Conservation (phyloP, 202 grass and related monocot genomes). For the Saccharum hybrid region DNA sequence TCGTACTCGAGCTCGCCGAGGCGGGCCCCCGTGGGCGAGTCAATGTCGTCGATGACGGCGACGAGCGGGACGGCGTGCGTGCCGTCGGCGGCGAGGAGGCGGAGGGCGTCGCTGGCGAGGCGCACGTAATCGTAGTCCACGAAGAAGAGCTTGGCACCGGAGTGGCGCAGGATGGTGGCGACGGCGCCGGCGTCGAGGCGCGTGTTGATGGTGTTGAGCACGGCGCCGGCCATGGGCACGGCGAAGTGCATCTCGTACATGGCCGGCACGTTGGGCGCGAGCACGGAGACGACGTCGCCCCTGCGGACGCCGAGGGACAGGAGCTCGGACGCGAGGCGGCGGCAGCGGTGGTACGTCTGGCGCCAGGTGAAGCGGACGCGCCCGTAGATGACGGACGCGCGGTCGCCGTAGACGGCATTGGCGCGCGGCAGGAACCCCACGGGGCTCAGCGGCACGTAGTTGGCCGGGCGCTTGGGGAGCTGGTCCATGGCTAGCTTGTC, state of each 20-base stretch:
- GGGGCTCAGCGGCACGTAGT: conserved; percentile 72
- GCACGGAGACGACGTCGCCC: conserved; percentile 63
- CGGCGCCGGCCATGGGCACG: conserved; percentile 81
- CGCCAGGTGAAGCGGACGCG: no score
- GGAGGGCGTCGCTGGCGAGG: no score
- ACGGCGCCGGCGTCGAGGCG: conserved; percentile 56
- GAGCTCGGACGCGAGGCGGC: no score
- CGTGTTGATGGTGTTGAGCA: conserved; percentile 74
- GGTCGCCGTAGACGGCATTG: no score
- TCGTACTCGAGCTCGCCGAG: conserved; percentile 77
- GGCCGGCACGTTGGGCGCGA: conserved; percentile 71
- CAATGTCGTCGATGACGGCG: conserved; percentile 65
- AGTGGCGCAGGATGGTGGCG: conserved; percentile 54
- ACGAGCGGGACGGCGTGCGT: conserved; percentile 41
- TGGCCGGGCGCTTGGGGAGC: conserved; percentile 56
- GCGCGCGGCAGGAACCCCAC: conserved; percentile 23
- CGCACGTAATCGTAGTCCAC: no score
- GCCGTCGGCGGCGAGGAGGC: no score
- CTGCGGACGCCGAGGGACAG: not conserved
- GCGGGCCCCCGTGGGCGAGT: conserved; percentile 44
- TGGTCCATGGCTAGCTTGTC: conserved; percentile 46
- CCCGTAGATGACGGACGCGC: no score
- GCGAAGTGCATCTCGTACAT: conserved; percentile 87
- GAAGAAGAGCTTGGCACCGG: no score
- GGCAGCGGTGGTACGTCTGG: no score